Evolutionary conservation across 345 rosid genomes (phyloP).

Genomic region (Balakata baccata): DNA sequence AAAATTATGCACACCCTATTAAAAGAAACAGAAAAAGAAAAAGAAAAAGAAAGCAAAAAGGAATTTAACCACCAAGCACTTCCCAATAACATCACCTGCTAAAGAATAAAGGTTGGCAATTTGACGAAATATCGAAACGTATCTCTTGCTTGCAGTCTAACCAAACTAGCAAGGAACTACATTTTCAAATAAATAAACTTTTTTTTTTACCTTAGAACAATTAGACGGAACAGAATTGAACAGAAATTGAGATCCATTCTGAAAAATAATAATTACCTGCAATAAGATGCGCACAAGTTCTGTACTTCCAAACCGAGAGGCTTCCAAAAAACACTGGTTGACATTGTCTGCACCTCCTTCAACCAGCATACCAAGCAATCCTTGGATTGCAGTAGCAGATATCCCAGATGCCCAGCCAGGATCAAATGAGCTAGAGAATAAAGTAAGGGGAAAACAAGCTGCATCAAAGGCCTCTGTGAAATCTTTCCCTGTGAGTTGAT

Average conservation of each 20-base stretch:
- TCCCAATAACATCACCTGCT: not conserved
- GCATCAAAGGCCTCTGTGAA: conserved; percentile 99
- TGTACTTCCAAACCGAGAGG: conserved; percentile 97
- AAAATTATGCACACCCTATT: not conserved
- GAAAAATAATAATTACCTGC: conserved; percentile 48
- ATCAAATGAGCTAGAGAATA: conserved; percentile 85
- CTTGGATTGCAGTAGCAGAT: conserved; percentile 81
- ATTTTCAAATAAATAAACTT: not conserved
- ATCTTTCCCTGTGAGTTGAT: conserved; percentile 90
- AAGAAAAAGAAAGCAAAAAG: not conserved
- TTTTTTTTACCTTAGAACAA: too few species aligned
- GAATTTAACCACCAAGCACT: not conserved
- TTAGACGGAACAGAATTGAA: not conserved
- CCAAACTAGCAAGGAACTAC: not conserved
- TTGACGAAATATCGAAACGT: not conserved
- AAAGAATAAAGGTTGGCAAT: not conserved
- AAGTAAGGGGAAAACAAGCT: conserved; percentile 93
- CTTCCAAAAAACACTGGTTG: conserved; percentile 95
- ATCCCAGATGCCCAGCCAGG: conserved; percentile 97
- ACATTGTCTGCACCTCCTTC: conserved; percentile 98
- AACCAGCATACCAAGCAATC: conserved; percentile 81
- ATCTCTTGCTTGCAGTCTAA: not conserved
- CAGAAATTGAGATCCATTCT: conserved; percentile 1
- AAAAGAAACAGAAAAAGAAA: not conserved
- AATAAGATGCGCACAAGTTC: conserved; percentile 91